Evolutionary conservation across 2,329 filamentous ascomycete genomes (phyloP), one percentile per base, ranked within the genome.

Genomic region (Bipolaris oryzae): DNA sequence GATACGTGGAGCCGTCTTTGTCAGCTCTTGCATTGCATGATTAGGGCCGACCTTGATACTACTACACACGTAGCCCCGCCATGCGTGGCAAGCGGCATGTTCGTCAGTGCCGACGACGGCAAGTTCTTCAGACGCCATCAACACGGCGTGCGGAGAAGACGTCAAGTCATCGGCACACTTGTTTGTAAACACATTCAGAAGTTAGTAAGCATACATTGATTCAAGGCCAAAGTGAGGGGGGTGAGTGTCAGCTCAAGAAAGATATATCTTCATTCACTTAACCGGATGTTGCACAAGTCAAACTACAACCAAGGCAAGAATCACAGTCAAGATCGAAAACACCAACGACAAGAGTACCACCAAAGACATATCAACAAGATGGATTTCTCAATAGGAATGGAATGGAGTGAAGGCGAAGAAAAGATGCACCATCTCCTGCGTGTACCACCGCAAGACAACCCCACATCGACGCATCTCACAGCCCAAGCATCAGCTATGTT

Each of bases 391-490:
- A 71, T 80, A 60, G 78, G 73, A 5, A 69, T 80, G 56, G 67
- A 78, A 43, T 92, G 85, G 80, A 87, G 90, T 73, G 73, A 82
- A 9, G 90, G 90, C 64, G 90, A 94, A 75, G 68, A 80, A 39
- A 80, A 82, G 46, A 85, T 94, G 75, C 89, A 89, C 54, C 72
- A 77, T 15, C 79, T 87, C 5, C 82, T 93, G 55, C 81, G 79
- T 33, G 79, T 88, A 0, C 86, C 87, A 0, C 72, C 76, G 2
- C 61, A 74, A 28, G 80, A 84, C 45, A 93, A 95, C 67, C 90
- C 91, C 0, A 92, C 89, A 0, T 76, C 82, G 1, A 79, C 82
- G 0, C 86, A 85, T 50, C 81, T 95, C 1, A 86, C 86, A 0
- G 79, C 81, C 5, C 80, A 85, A 15, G 87, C 88, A 20, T 85